phyloP scores from a whole-genome alignment of 306 rosid genomes.

The Fagus sylvatica region DNA sequence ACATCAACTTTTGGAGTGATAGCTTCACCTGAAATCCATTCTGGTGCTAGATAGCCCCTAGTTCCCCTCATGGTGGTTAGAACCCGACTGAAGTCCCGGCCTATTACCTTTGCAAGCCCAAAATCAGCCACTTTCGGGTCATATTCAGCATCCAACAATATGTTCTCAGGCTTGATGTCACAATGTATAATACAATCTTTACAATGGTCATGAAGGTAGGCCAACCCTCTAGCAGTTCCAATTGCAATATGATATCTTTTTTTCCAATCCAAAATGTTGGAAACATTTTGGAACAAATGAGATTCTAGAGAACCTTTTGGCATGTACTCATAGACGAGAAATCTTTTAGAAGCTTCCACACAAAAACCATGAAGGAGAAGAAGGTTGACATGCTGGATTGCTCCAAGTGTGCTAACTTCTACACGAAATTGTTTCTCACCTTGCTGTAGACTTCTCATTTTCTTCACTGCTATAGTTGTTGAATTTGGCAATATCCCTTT shows the following conservation, averaged over 20 bases:
- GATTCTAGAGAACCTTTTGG: constrained; percentile 20
- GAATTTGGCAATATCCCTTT: constrained; percentile 20
- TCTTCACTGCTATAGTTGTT: constrained; percentile 33
- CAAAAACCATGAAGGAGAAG: constrained; percentile 27
- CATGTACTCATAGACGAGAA: constrained; percentile 24
- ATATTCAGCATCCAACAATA: constrained; percentile 38
- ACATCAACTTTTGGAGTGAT: constrained; percentile 52
- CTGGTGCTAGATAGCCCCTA: constrained; percentile 70
- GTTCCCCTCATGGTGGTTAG: constrained; percentile 70
- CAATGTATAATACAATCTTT: constrained; percentile 62
- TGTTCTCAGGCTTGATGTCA: constrained; percentile 70
- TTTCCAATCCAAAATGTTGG: constrained; percentile 25
- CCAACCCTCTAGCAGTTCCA: constrained; percentile 53
- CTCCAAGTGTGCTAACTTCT: constrained; percentile 20
- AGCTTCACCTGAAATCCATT: constrained; percentile 59
- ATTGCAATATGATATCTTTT: constrained; percentile 36
- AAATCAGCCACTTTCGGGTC: constrained; percentile 57
- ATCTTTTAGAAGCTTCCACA: background rate
- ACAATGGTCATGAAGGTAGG: constrained; percentile 59
- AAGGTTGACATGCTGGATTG: constrained; percentile 29
- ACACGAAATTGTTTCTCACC: constrained; percentile 31
- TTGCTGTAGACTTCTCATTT: constrained; percentile 18
- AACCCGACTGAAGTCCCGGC: constrained; percentile 51
- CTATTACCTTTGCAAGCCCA: constrained; percentile 58
- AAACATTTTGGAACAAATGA: background rate